These are phyloP conservation scores for Crithidia fasciculata DNA, from an alignment of 208 protist genomes.

Conservation along the genomic window DNA sequence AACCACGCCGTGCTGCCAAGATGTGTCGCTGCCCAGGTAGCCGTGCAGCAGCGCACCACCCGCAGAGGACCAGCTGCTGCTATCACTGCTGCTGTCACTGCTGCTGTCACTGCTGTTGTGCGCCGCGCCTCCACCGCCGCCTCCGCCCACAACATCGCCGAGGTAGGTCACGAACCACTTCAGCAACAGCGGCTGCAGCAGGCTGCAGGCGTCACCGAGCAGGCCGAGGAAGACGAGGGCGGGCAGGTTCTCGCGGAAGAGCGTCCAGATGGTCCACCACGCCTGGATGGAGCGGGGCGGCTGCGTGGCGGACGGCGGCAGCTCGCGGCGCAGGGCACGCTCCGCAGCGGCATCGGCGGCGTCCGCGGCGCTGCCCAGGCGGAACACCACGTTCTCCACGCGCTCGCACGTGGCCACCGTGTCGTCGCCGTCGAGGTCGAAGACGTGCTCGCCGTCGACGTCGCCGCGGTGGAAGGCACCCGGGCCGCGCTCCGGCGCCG, in stretches of 20 bases:
- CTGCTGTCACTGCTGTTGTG: neutral
- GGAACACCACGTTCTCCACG: slow-evolving; percentile 35
- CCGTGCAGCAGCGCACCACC: neutral
- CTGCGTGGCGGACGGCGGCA: neutral
- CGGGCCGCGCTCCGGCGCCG: slow-evolving; percentile 1
- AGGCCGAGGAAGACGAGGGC: slow-evolving; percentile 9
- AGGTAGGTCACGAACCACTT: slow-evolving; percentile 21
- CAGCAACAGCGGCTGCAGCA: slow-evolving; percentile 11
- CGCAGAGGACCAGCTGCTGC: neutral
- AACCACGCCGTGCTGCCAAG: slow-evolving; percentile 2
- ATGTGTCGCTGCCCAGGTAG: neutral
- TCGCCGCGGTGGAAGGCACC: slow-evolving; percentile 46
- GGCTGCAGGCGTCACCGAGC: slow-evolving; percentile 2
- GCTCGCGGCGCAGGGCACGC: slow-evolving; percentile 4
- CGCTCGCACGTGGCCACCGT: slow-evolving; percentile 56
- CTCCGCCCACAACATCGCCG: neutral
- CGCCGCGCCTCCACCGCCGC: neutral
- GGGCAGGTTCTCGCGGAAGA: slow-evolving; percentile 21
- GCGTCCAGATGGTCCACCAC: slow-evolving; percentile 2
- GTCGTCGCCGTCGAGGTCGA: slow-evolving; percentile 33
- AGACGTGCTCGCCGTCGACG: slow-evolving; percentile 68
- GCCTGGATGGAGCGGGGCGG: neutral
- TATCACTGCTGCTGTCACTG: neutral
- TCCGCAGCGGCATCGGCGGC: neutral
- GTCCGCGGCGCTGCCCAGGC: neutral